Evolutionary conservation across 2,329 filamentous ascomycete species (phyloP).

Genomic region (Thermoascus crustaceus): DNA sequence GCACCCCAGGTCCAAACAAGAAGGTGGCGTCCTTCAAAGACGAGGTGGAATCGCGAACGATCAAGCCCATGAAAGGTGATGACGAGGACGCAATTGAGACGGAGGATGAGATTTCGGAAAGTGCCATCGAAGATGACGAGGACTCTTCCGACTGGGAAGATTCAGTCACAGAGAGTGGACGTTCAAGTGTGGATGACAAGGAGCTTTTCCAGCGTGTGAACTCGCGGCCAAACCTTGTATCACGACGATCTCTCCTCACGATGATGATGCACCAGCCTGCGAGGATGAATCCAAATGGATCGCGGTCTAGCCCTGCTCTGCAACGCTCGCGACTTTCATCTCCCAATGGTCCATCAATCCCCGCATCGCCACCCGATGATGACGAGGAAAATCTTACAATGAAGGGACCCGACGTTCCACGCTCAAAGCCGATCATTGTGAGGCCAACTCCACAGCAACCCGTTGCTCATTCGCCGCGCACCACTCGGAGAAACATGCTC

Average conservation of each 20-base stretch:
- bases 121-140: conserved; percentile 65
- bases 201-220: conserved; percentile 84
- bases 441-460: conserved; percentile 62
- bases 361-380: conserved; percentile 50
- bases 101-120: conserved; percentile 67
- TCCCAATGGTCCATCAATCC: conserved; percentile 61
- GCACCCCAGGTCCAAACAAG: conserved; percentile 40
- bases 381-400: conserved; percentile 55
- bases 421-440: conserved; percentile 73
- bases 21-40: conserved; percentile 80
- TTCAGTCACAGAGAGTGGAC: conserved; percentile 71
- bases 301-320: conserved; percentile 36
- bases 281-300: conserved; percentile 60
- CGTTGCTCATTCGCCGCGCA: conserved; percentile 77
- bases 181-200: conserved; percentile 72
- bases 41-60: conserved; percentile 60
- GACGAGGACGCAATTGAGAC: conserved; percentile 54
- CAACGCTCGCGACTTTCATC: conserved; percentile 53
- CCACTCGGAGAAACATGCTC: conserved; percentile 90
- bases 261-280: conserved; percentile 78
- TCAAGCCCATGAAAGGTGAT: conserved; percentile 54
- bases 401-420: conserved; percentile 55
- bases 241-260: conserved; percentile 80
- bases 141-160: conserved; percentile 56
- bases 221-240: conserved; percentile 75